These are phyloP conservation scores for Pyrrhoderma lamaoense DNA, from an alignment of 1,284 basidiomycete species.

Conservation along the genomic window DNA sequence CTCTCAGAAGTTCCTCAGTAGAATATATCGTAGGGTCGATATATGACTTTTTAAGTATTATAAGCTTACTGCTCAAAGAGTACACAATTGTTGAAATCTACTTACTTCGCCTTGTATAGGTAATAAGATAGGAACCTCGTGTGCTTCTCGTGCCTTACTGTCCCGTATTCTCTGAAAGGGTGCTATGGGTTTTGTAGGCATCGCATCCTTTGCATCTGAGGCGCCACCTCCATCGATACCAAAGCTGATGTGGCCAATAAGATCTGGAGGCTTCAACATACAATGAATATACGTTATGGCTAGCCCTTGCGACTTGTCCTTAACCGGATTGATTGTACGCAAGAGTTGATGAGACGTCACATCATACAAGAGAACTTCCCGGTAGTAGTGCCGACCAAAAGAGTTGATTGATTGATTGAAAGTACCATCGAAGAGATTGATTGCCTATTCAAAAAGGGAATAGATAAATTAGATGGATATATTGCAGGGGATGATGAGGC, in stretches of 20 bases:
- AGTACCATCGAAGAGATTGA: conserved; percentile 67
- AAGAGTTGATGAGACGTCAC: conserved; percentile 86
- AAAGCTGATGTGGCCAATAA: conserved; percentile 66
- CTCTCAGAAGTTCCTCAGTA: conserved; percentile 47
- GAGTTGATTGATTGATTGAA: conserved; percentile 65
- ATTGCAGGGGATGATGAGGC: background rate
- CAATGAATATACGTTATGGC: conserved; percentile 70
- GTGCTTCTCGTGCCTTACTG: conserved; percentile 51
- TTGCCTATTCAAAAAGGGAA: conserved; percentile 34
- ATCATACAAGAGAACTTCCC: conserved; percentile 83
- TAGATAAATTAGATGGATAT: conserved; percentile 7
- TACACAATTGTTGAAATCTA: conserved; percentile 28
- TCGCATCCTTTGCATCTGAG: conserved; percentile 44
- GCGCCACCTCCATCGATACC: conserved; percentile 40
- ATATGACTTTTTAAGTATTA: conserved; percentile 7
- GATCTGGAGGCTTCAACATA: conserved; percentile 76
- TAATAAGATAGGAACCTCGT: conserved; percentile 59
- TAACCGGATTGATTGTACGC: conserved; percentile 61
- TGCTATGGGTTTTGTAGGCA: conserved; percentile 58
- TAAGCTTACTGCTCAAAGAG: conserved; percentile 1
- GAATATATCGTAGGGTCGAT: conserved; percentile 30
- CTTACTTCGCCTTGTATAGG: conserved; percentile 33
- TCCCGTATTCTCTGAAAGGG: conserved; percentile 70
- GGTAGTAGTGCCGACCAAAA: conserved; percentile 66
- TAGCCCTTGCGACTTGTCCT: conserved; percentile 48